Evolutionary conservation across 2,329 filamentous ascomycete genomes (phyloP).

Genomic region (Xylaria arbuscula): DNA sequence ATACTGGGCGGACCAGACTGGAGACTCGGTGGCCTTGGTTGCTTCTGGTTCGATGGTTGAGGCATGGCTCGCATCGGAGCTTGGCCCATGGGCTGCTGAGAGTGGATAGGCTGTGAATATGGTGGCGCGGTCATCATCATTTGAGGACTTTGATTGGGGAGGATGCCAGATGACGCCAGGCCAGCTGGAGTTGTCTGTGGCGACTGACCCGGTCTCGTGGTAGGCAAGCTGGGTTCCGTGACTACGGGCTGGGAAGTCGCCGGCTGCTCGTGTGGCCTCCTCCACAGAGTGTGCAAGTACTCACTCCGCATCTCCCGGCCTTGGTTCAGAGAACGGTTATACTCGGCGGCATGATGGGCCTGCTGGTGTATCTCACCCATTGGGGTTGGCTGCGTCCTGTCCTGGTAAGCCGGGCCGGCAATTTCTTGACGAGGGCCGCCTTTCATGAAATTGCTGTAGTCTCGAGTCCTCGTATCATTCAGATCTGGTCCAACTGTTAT

Average conservation of each 20-base stretch:
- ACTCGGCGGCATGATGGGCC: conserved; percentile 88
- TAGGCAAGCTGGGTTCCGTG: conserved; percentile 58
- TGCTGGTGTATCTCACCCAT: conserved; percentile 85
- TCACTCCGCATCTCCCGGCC: conserved; percentile 82
- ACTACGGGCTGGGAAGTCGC: conserved; percentile 61
- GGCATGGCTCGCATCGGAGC: conserved; percentile 77
- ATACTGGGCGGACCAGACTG: conserved; percentile 64
- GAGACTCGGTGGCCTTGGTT: conserved; percentile 72
- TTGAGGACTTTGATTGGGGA: conserved; percentile 72
- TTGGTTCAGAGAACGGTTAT: conserved; percentile 84
- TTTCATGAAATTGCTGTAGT: conserved; percentile 81
- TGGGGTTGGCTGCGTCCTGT: conserved; percentile 81
- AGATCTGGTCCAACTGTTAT: conserved; percentile 84
- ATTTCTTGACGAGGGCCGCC: conserved; percentile 90
- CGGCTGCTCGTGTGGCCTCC: conserved; percentile 82
- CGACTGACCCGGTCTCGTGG: conserved; percentile 67
- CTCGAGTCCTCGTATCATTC: conserved; percentile 79
- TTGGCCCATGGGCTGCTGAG: conserved; percentile 77
- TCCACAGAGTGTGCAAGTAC: conserved; percentile 85
- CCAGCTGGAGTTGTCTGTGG: conserved; percentile 67
- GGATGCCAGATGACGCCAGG: conserved; percentile 66
- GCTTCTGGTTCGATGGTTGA: conserved; percentile 70
- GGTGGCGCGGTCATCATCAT: conserved; percentile 73
- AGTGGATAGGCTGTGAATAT: conserved; percentile 77
- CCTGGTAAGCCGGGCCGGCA: conserved; percentile 86